phyloP scores from a whole-genome alignment of 2,329 filamentous ascomycete genomes.

The Pseudovirgaria hyperparasitica region DNA sequence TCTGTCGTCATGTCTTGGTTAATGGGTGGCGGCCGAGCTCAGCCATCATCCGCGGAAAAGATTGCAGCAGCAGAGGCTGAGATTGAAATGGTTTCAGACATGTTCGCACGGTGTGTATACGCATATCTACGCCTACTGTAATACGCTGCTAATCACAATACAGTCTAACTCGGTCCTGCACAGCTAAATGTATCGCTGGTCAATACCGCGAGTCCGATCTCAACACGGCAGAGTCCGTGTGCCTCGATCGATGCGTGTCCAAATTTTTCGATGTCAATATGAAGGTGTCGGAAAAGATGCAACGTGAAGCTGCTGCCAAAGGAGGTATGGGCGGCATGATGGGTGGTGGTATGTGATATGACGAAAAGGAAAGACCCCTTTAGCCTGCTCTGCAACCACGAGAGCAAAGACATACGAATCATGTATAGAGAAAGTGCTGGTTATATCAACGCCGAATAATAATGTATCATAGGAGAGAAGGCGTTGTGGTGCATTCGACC shows the following conservation, averaged over 20 bases:
- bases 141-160: conserved; percentile 6
- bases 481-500: neutral
- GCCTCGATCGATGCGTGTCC: conserved; percentile 89
- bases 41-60: conserved; percentile 92
- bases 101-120: conserved; percentile 77
- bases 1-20: conserved; percentile 7
- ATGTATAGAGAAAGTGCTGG: neutral
- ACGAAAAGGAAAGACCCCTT: conserved; percentile 7
- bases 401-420: neutral
- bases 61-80: conserved; percentile 92
- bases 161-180: conserved; percentile 79
- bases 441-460: neutral
- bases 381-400: neutral
- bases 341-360: conserved; percentile 10
- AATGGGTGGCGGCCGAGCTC: conserved; percentile 48
- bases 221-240: conserved; percentile 98
- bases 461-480: neutral
- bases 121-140: conserved; percentile 1
- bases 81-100: conserved; percentile 94
- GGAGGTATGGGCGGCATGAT: conserved; percentile 36
- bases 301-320: conserved; percentile 64
- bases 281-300: conserved; percentile 95
- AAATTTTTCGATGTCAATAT: conserved; percentile 99
- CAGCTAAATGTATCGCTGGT: conserved; percentile 81
- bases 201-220: conserved; percentile 93